Conservation (phyloP, 2,329 filamentous ascomycete genomes). For the Zelopaecilomyces penicillatus region DNA sequence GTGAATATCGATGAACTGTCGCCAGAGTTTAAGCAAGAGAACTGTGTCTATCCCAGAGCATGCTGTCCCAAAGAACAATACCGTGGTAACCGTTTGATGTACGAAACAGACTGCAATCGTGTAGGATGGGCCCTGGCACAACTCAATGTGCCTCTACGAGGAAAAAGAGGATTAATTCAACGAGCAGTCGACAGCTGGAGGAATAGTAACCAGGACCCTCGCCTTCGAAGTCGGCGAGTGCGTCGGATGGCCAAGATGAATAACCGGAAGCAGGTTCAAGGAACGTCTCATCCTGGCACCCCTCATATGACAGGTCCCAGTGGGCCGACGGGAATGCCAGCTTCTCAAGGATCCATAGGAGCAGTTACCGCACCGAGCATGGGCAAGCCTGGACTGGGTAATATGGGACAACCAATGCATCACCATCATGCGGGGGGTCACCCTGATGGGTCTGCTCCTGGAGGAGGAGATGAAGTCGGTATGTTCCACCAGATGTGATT, state of each 20-base stretch:
- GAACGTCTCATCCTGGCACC: conserved; percentile 45
- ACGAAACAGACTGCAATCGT: conserved; percentile 97
- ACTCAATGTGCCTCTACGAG: conserved; percentile 80
- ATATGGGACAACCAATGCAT: conserved; percentile 60
- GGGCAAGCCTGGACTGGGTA: conserved; percentile 57
- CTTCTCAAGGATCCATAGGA: conserved; percentile 53
- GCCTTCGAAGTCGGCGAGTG: conserved; percentile 82
- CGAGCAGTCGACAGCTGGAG: conserved; percentile 97
- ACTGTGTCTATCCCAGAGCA: conserved; percentile 93
- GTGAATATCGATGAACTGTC: conserved; percentile 82
- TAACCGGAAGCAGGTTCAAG: conserved; percentile 68
- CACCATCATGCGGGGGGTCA: conserved; percentile 48
- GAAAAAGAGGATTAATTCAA: conserved; percentile 93
- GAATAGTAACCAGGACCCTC: conserved; percentile 95
- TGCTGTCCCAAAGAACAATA: conserved; percentile 95
- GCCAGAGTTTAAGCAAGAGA: conserved; percentile 91
- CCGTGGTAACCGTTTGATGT: conserved; percentile 87
- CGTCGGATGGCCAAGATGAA: conserved; percentile 95
- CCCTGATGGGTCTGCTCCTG: conserved; percentile 48
- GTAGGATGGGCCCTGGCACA: conserved; percentile 99
- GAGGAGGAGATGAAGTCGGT: conserved; percentile 82
- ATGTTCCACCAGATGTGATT: conserved; percentile 94
- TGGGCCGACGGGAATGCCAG: conserved; percentile 56
- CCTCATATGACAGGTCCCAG: conserved; percentile 61
- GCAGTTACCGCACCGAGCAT: conserved; percentile 46